Conservation (phyloP, 2,329 filamentous ascomycete species). For the Arthrinium phaeospermum region DNA sequence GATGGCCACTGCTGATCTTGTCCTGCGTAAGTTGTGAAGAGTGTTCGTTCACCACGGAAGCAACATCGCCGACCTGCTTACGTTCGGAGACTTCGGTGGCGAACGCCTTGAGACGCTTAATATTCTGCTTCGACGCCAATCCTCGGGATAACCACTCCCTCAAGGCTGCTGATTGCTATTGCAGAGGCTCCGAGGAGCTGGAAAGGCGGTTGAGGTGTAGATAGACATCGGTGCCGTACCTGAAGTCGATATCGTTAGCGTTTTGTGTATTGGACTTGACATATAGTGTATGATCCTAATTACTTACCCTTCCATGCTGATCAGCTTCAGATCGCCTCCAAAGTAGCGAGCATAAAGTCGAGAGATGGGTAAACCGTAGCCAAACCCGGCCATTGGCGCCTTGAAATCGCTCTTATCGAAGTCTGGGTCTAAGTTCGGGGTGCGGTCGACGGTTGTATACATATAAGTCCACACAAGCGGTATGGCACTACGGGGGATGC, state of each 20-base stretch:
- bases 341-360: constrained; percentile 96
- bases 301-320: constrained; percentile 97
- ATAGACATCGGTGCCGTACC: constrained; percentile 98
- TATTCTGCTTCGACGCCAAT: constrained; percentile 64
- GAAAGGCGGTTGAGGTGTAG: constrained; percentile 95
- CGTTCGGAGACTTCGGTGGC: constrained; percentile 76
- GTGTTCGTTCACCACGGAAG: constrained; percentile 36
- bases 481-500: constrained; percentile 90
- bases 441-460: constrained; percentile 98
- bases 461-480: constrained; percentile 99
- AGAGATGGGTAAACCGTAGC: constrained; percentile 95
- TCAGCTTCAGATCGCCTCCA: constrained; percentile 94
- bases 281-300: constrained; percentile 22
- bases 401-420: constrained; percentile 99
- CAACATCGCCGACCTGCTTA: constrained; percentile 88
- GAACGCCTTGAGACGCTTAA: constrained; percentile 69
- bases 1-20: constrained; percentile 18
- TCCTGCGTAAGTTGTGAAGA: constrained; percentile 20
- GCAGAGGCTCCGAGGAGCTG: constrained; percentile 92
- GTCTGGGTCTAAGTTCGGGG: constrained; percentile 91
- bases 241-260: constrained; percentile 44
- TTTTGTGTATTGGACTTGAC: not conserved
- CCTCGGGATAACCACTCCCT: constrained; percentile 73
- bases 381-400: constrained; percentile 97
- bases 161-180: constrained; percentile 93